A percentile compares a stretch with the other conserved stretches of the same genome.
Conservation (phyloP, 768 basidiomycete species). For the Coprinopsis sp. region DNA sequence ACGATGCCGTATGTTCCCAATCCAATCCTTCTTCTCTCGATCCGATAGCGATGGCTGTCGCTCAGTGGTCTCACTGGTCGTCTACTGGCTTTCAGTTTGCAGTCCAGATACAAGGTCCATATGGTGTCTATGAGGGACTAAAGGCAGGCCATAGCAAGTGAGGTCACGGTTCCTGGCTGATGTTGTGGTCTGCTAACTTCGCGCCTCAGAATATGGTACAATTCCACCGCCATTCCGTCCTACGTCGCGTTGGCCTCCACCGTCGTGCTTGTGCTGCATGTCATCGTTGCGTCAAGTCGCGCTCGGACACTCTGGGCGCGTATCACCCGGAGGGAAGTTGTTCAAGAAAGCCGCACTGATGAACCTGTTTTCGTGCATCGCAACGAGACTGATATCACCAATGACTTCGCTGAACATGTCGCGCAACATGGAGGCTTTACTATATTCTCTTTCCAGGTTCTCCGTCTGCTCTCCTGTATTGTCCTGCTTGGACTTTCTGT, state of each 20-base stretch:
- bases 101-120: too few relatives aligned
- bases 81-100: too few relatives aligned
- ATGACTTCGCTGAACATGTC: slow-evolving; percentile 27
- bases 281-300: slow-evolving; percentile 1
- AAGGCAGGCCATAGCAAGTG: too few relatives aligned
- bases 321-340: neutral
- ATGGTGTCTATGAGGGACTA: too few relatives aligned
- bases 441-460: slow-evolving; percentile 44
- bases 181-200: too few relatives aligned
- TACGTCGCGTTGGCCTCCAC: slow-evolving; percentile 6
- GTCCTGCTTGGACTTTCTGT: slow-evolving; percentile 48
- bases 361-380: neutral
- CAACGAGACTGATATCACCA: neutral
- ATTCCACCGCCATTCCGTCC: slow-evolving; percentile 1
- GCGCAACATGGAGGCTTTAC: slow-evolving; percentile 38
- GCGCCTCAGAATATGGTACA: slow-evolving; percentile 6
- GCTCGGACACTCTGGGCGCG: neutral
- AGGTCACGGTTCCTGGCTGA: too few relatives aligned
- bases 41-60: too few relatives aligned
- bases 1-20: too few relatives aligned
- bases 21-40: too few relatives aligned
- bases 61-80: too few relatives aligned
- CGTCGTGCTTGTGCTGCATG: slow-evolving; percentile 1
- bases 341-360: too few relatives aligned
- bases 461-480: slow-evolving; percentile 41